These are phyloP conservation scores for Crithidia sp. DNA, from an alignment of 208 protist species.

Conservation along the genomic window DNA sequence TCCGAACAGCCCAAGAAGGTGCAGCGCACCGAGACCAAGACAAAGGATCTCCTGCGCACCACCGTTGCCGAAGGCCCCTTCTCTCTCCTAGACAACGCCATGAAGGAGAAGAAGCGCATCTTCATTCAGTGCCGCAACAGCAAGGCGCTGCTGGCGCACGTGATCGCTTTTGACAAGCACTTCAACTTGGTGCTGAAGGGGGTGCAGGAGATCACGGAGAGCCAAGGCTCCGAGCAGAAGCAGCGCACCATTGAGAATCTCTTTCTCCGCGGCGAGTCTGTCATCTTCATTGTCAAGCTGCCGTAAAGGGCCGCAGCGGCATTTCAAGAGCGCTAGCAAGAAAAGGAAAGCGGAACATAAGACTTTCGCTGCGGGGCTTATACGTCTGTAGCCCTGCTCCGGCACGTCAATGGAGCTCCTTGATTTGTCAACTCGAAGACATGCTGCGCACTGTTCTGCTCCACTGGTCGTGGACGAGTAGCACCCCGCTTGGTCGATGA, in stretches of 20 bases:
- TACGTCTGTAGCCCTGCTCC: too few relatives aligned
- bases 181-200: constrained; percentile 99
- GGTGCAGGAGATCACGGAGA: constrained; percentile 74
- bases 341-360: too few relatives aligned
- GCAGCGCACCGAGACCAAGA: constrained; percentile 38
- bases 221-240: constrained; percentile 95
- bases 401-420: too few relatives aligned
- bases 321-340: too few relatives aligned
- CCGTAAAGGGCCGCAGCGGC: constrained; percentile 32
- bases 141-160: constrained; percentile 97
- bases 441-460: too few relatives aligned
- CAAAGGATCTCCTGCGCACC: constrained; percentile 66
- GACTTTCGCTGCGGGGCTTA: too few relatives aligned
- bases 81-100: constrained; percentile 78
- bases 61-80: constrained; percentile 77
- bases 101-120: constrained; percentile 89
- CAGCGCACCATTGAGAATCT: constrained; percentile 97
- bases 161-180: constrained; percentile 99
- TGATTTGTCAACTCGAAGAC: too few relatives aligned
- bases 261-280: constrained; percentile 99
- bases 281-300: constrained; percentile 98
- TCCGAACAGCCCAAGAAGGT: constrained; percentile 35
- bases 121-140: constrained; percentile 99
- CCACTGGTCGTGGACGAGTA: too few relatives aligned
- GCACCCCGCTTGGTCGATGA: too few relatives aligned